These are phyloP conservation scores for Raffaelea albimanens DNA, from an alignment of 2,329 filamentous ascomycete species.

Conservation along the genomic window DNA sequence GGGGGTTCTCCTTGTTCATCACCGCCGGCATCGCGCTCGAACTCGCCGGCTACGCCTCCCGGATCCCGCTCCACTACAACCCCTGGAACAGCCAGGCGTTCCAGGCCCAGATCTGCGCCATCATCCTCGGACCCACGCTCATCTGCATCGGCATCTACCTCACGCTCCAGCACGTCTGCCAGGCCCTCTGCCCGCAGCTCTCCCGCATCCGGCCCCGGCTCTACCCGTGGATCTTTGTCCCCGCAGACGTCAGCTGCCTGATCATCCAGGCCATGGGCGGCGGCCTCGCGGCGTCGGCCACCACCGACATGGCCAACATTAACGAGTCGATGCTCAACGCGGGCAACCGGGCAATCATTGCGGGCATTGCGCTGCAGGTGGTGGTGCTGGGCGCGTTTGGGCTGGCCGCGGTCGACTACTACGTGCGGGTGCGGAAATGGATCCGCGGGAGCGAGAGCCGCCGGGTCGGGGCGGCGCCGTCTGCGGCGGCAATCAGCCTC, in stretches of 20 bases:
- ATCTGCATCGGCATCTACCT: conserved; percentile 56
- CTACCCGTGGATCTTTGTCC: conserved; percentile 50
- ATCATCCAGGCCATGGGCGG: conserved; percentile 51
- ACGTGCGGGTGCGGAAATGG: conserved; percentile 29
- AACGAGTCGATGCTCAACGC: conserved; percentile 29
- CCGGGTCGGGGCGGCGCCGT: conserved; percentile 2
- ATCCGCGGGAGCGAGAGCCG: too few species aligned
- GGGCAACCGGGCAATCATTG: conserved; percentile 44
- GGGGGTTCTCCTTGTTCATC: conserved; percentile 42
- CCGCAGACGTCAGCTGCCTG: conserved; percentile 48
- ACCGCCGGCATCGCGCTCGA: conserved; percentile 41
- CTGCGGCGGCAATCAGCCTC: conserved; percentile 13
- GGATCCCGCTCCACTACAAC: conserved; percentile 39
- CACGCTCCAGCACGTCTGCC: conserved; percentile 49
- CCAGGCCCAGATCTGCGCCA: conserved; percentile 48
- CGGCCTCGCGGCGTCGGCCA: conserved; percentile 40
- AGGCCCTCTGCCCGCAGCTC: conserved; percentile 36
- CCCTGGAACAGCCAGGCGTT: conserved; percentile 46
- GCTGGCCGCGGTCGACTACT: conserved; percentile 33
- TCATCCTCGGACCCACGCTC: conserved; percentile 51
- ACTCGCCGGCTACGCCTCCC: conserved; percentile 42
- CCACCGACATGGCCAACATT: too few species aligned
- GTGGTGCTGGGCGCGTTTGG: conserved; percentile 39
- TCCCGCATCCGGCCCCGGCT: conserved; percentile 41
- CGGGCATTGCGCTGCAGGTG: conserved; percentile 44